Evolutionary conservation across 495 filamentous ascomycete genomes (phyloP), one percentile per base, ranked within the genome.

Genomic region (Neurospora sp.): DNA sequence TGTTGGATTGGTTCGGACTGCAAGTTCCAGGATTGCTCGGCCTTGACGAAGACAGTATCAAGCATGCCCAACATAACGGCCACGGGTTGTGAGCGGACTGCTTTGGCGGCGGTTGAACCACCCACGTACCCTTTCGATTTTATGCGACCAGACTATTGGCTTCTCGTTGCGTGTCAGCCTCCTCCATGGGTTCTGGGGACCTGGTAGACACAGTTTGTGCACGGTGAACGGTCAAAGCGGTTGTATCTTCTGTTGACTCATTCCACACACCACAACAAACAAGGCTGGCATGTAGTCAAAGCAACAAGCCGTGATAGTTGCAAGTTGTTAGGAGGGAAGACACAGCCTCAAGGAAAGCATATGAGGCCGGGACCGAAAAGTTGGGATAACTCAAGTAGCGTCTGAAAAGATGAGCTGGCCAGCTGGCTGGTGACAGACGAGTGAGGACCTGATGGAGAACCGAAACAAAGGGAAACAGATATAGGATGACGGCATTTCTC

Each of bases 401-500:
- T 59, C 4, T 65, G 72, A 73, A 69, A 71, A 73, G 45, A 53
- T 72, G 47, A 65, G 39, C 69, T 70, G 70, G 45, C 68, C 42
- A 59, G 47, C 47, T 59, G 27, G 61, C 68, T 61, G 42, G 75
- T 75, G 72, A 77, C 72, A 45, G 71, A 75, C 71, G 68, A 69
- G 73, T 61, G 70, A 70, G 41, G 70, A 72, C 70, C 69, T 53
- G 74, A 74, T 71, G 59, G 47, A 70, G 68, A 68, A 75, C 69
- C 65, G 74, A 65, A 76, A 73, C 70, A 69, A 69, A 74, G 41
- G 70, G 71, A 76, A 75, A 80, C 78, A 74, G 59, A 71, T 71
- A 72, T 74, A 70, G 76, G 71, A 76, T 73, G 71, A 71, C 73
- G 75, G 77, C 74, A 75, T 77, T 79, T 80, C 79, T 76, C 72